Evolutionary conservation across 1,139 yeast species (phyloP), one percentile per base, ranked within the genome.

Genomic region (Geotrichum cucujoidarum): DNA sequence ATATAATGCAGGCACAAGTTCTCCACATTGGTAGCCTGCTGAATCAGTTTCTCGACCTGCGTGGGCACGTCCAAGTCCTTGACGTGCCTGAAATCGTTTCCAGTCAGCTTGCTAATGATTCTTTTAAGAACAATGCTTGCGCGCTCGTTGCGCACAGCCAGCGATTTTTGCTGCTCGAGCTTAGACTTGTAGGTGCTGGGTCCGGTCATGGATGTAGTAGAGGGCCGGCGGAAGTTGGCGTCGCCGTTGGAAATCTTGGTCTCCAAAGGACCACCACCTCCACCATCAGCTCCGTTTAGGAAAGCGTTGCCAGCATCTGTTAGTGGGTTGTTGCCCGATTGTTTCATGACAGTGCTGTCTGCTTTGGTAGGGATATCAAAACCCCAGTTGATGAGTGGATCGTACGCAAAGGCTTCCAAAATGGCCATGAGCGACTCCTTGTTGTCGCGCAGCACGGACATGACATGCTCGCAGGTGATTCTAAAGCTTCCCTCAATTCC

Each of bases 331-430:
- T 38, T 38, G 16, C 27, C 27, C 21, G 39, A 40, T 24, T 83
- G 76, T 53, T 77, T 75, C 53, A 80, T 80, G 16, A 87, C 88
- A 1, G 87, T 80, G 18, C 82, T 82, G 58, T 80, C 87, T 4
- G 86, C 82, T 56, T 81, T 82, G 1, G 90, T 77, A 5, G 97
- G 95, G 66, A 88, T 77, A 61, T 90, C 97, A 62, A 92, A 90
- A 1, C 98, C 97, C 99, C 99, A 94, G 61, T 90, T 90, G 61
- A 94, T 94, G 68, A 94, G 78, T 1, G 99, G 99, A 74, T 94
- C 99, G 61, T 90, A 89, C 0, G 97, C 98, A 74, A 94, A 94
- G 0, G 98, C 98, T 69, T 94, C 98, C 59, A 94, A 76, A 51
- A 94, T 90, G 0, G 99, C 99, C 95, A 94, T 87, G 61, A 94